Percentiles rank a stretch among this genome's conserved stretches.
Evolutionary conservation across 1,139 yeast species (phyloP).

Genomic region (Lodderomyces orthopsilosis): DNA sequence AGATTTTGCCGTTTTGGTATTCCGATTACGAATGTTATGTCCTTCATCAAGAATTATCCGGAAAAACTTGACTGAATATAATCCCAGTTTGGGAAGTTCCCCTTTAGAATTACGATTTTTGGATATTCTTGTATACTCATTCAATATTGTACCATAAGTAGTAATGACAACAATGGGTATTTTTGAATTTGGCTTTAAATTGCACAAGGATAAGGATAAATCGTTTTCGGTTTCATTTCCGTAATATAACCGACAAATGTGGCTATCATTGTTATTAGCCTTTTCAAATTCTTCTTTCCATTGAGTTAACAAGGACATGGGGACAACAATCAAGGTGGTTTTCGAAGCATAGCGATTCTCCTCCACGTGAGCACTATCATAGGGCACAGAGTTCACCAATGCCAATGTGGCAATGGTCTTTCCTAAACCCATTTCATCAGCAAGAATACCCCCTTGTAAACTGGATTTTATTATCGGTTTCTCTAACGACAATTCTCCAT

Average conservation of each 20-base stretch:
- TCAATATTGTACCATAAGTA: slow-evolving; percentile 83
- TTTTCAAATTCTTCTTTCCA: slow-evolving; percentile 83
- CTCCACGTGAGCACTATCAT: slow-evolving; percentile 26
- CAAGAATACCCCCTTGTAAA: slow-evolving; percentile 83
- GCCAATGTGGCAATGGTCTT: slow-evolving; percentile 86
- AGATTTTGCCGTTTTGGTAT: slow-evolving; percentile 79
- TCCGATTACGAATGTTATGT: slow-evolving; percentile 80
- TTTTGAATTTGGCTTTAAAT: slow-evolving; percentile 18
- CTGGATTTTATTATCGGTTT: slow-evolving; percentile 62
- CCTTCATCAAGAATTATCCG: slow-evolving; percentile 90
- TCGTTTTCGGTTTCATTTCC: slow-evolving; percentile 59
- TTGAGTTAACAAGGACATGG: slow-evolving; percentile 86
- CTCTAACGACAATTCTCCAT: slow-evolving; percentile 72
- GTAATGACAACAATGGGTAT: slow-evolving; percentile 80
- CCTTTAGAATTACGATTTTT: slow-evolving; percentile 30
- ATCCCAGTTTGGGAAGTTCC: slow-evolving; percentile 43
- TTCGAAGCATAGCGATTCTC: slow-evolving; percentile 51
- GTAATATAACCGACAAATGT: slow-evolving; percentile 61
- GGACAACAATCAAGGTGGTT: slow-evolving; percentile 81
- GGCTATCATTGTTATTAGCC: slow-evolving; percentile 47
- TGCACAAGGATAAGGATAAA: slow-evolving; percentile 42
- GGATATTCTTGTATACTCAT: slow-evolving; percentile 56
- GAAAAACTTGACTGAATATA: slow-evolving; percentile 73
- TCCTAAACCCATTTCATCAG: slow-evolving; percentile 97
- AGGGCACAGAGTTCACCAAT: slow-evolving; percentile 62